Evolutionary conservation across 352 stramenopile genomes (phyloP).

Genomic region (Achlya hypogyna): DNA sequence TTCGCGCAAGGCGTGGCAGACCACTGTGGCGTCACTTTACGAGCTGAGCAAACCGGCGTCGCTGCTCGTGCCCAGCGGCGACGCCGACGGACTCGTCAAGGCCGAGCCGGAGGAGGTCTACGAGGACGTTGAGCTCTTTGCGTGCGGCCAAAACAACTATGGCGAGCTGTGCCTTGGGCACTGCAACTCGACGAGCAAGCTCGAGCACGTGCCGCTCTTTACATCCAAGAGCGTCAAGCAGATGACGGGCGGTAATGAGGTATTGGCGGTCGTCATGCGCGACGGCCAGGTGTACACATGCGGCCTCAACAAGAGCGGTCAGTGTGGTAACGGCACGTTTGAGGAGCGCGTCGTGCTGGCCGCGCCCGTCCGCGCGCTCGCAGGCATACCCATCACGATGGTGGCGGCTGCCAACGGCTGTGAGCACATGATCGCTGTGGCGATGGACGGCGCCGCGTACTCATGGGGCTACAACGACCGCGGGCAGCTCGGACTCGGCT

Average conservation of each 20-base stretch:
- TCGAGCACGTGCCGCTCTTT: conserved; percentile 79
- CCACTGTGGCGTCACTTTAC: conserved; percentile 26
- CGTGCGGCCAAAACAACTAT: conserved; percentile 85
- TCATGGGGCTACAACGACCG: conserved; percentile 85
- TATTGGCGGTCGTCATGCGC: conserved; percentile 77
- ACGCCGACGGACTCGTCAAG: background rate
- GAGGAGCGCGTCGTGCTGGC: conserved; percentile 74
- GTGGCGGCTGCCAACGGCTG: conserved; percentile 75
- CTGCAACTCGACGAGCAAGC: conserved; percentile 79
- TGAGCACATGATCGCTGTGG: conserved; percentile 80
- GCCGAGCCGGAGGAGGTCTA: conserved; percentile 28
- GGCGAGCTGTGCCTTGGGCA: conserved; percentile 77
- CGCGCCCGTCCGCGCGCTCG: conserved; percentile 56
- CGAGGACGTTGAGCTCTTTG: conserved; percentile 83
- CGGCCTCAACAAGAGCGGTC: conserved; percentile 81
- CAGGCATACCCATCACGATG: conserved; percentile 53
- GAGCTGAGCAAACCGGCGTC: conserved; percentile 27
- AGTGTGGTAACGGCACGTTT: conserved; percentile 82
- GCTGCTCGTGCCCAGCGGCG: background rate
- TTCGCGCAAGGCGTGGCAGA: conserved; percentile 38
- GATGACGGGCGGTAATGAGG: conserved; percentile 75
- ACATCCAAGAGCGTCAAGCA: conserved; percentile 64
- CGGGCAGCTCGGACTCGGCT: conserved; percentile 71
- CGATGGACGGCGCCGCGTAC: conserved; percentile 65
- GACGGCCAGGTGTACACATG: conserved; percentile 72